These are phyloP conservation scores for Ceratocystis variospora DNA, from an alignment of 2,329 filamentous ascomycete genomes.

Conservation along the genomic window DNA sequence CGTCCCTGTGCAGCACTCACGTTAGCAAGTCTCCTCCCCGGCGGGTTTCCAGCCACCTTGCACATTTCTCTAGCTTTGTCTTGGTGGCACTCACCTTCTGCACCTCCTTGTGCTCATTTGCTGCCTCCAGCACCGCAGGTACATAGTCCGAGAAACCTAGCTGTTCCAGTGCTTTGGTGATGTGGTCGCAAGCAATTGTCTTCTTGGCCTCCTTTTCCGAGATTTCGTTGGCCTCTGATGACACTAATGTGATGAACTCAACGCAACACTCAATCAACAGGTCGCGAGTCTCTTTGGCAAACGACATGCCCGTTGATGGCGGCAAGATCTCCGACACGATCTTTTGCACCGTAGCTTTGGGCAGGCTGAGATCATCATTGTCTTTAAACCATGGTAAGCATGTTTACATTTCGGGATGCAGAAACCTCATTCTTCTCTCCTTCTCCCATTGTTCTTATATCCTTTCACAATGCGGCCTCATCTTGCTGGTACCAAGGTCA, in stretches of 20 bases:
- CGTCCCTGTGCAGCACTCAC: constrained; percentile 58
- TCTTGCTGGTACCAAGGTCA: background rate
- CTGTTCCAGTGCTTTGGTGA: constrained; percentile 84
- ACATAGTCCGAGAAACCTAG: constrained; percentile 91
- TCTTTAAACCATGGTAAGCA: background rate
- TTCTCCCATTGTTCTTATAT: background rate
- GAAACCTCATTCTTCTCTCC: background rate
- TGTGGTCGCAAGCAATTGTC: constrained; percentile 96
- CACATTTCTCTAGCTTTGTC: background rate
- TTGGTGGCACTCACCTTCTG: constrained; percentile 54
- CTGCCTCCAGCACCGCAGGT: constrained; percentile 70
- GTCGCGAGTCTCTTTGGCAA: constrained; percentile 90
- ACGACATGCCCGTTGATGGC: constrained; percentile 59
- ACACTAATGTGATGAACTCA: constrained; percentile 96
- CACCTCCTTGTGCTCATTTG: constrained; percentile 80
- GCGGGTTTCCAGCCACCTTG: no score
- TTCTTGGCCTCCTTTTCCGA: constrained; percentile 98
- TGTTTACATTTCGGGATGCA: background rate
- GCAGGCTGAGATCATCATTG: constrained; percentile 50
- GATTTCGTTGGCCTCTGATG: constrained; percentile 97
- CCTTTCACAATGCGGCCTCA: background rate
- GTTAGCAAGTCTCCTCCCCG: background rate
- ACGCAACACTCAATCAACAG: constrained; percentile 96
- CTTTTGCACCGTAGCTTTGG: constrained; percentile 58
- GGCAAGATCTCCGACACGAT: constrained; percentile 92